Evolutionary conservation across 331 rosid genomes (phyloP), one percentile per base, ranked within the genome.

Genomic region (Quercus phellos): DNA sequence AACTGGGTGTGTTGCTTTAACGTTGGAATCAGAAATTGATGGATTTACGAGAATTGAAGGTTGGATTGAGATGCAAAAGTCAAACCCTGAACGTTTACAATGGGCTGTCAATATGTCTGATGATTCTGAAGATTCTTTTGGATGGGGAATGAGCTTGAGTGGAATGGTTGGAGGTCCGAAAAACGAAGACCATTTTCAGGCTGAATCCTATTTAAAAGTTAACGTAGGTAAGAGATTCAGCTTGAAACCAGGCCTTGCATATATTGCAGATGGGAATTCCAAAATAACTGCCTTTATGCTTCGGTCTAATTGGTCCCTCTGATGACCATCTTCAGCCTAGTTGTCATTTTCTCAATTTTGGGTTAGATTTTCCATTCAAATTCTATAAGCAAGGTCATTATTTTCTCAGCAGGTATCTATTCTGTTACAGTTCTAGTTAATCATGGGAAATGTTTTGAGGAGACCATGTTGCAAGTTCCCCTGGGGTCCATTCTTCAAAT

Each of bases 241-340:
- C 82, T 74, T 94, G 82, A 92, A 87, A 86, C 99, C 98, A 2
- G 99, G 99, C 43, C 12, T 94, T 68, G 89, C 88, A 38, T 87
- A 81, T 61, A 82, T 89, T 42, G 69, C 74, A 6, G 89, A 86
- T 77, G 94, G 92, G 70, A 77, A 90, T 67, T 81, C 89, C 19
- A 84, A 63, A 81, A 46, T 75, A 68, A 84, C 81, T 68, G 92
- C 93, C n/a, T 77, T 92, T 27, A 79, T 91, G 88, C 89, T 94
- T 68, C 89, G 89, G 42, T 89, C 94, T 29, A 86, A 79, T 70
- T 94, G 99, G 97, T 86, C 91, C 55, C 77, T 94, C 17, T 92
- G 86, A 90, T 83, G 38, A 19, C 73, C 17, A 68, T 78, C 46
- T 54, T 35, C 59, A 51, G 38, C 60, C 5, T 27, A 18, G 66